Evolutionary conservation across 164 flowering plant species (phyloP), one percentile per base, ranked within the genome.

Genomic region (Umbilicus rupestris): DNA sequence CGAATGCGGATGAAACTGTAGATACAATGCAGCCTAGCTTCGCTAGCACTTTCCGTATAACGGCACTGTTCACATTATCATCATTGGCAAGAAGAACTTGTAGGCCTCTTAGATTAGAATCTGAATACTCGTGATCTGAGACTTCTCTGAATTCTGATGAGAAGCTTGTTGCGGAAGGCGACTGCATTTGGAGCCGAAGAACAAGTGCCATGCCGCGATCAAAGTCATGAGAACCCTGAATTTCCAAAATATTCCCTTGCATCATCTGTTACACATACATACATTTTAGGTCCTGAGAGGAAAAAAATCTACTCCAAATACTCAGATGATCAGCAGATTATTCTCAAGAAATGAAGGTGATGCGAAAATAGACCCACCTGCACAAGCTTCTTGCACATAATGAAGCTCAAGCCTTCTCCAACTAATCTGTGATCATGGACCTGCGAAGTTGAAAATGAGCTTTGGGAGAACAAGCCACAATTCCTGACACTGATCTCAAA

Each of bases 231-330:
- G 89, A 74, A 68, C 75, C 77, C 24, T 85, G 84, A 15, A 79
- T 74, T 30, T 77, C 82, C 93, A 91, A 88, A 31, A 94, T 86
- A 72, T 83, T 86, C 33, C 97, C 99, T 78, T 89, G 97, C 96
- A 94, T 94, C 79, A 86, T 58, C 99, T 94, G 90, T 71, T 62
- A 63, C 3, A 16, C 3, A 46, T 3, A 19, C 19, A 7, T 19
- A 17, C 6, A 46, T 16, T 14, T 46, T 46, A 46, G 19, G 7
- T 17, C 3, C 2, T 22, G 20, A 46, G 50, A 46, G 3, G 3
- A 46, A 46, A 10, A 9, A 42, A 42, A 42, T 42, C 45, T 42
- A 1, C 12, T 1, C 6, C 45, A 42, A 11, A 42, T 42, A 42
- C n/a, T n/a, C n/a, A n/a, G n/a, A n/a, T n/a, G n/a, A n/a, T n/a